A percentile compares a stretch with the other conserved stretches of the same genome.
Conservation (phyloP, 768 basidiomycete species). For the Russula olivacea region DNA sequence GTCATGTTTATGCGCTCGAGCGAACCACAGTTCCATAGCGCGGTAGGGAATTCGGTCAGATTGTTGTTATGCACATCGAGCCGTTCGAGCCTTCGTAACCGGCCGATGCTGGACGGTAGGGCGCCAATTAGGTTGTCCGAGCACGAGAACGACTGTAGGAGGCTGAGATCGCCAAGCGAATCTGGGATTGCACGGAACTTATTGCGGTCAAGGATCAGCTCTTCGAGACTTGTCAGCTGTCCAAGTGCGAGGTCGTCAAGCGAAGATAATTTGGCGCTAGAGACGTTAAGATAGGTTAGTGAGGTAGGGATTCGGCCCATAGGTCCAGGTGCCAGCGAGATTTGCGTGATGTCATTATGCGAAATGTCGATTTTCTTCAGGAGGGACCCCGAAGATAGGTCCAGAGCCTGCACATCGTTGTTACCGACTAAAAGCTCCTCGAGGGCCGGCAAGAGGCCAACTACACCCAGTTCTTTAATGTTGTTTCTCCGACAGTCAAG, state of each 20-base stretch:
- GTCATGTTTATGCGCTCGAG: conserved; percentile 76
- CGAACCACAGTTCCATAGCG: conserved; percentile 79
- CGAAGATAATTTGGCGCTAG: conserved; percentile 80
- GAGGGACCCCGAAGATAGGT: conserved; percentile 65
- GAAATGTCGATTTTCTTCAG: conserved; percentile 67
- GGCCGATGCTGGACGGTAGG: conserved; percentile 72
- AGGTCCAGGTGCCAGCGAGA: conserved; percentile 54
- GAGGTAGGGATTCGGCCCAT: conserved; percentile 41
- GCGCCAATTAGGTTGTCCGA: conserved; percentile 84
- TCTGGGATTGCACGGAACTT: conserved; percentile 79
- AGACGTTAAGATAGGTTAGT: conserved; percentile 78
- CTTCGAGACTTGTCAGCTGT: conserved; percentile 64
- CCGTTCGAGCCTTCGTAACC: conserved; percentile 61
- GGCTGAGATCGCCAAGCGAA: conserved; percentile 65
- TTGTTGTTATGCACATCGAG: conserved; percentile 93
- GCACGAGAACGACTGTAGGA: conserved; percentile 70
- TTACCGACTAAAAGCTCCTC: conserved; percentile 69
- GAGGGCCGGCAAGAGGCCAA: conserved; percentile 65
- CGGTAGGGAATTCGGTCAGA: conserved; percentile 63
- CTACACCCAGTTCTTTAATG: conserved; percentile 66
- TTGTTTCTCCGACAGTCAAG: conserved; percentile 86
- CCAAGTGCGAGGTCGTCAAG: conserved; percentile 69
- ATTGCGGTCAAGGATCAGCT: conserved; percentile 80
- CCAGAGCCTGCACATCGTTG: conserved; percentile 75
- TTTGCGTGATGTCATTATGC: conserved; percentile 83